These are phyloP conservation scores for Manihot esculenta DNA, from an alignment of 441 rosid species.

Conservation along the genomic window DNA sequence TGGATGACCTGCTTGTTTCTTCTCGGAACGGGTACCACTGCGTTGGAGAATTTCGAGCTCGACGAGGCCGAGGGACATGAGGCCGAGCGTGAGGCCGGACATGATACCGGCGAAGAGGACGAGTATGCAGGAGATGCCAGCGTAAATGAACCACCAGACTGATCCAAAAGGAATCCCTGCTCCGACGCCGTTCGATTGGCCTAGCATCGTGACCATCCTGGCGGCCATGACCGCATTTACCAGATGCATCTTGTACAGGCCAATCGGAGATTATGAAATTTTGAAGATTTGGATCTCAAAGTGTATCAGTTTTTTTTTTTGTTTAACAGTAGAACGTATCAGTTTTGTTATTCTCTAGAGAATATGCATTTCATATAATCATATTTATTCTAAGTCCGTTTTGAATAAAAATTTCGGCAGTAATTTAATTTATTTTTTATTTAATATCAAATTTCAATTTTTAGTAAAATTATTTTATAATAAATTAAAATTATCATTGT, in stretches of 20 bases:
- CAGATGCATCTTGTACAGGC: constrained; percentile 40
- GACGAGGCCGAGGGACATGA: constrained; percentile 82
- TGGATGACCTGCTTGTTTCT: constrained; percentile 65
- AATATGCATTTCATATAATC: no score
- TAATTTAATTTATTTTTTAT: no score
- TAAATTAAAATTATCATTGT: no score
- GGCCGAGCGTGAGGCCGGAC: constrained; percentile 86
- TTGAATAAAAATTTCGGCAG: no score
- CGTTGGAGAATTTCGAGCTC: constrained; percentile 88
- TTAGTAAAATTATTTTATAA: no score
- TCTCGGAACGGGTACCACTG: constrained; percentile 68
- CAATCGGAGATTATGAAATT: neutral
- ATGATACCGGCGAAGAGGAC: constrained; percentile 87
- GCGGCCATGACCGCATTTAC: constrained; percentile 57
- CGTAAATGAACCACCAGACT: constrained; percentile 61
- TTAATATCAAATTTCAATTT: no score
- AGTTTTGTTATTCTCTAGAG: neutral
- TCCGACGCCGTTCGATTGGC: constrained; percentile 29
- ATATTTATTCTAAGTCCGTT: no score
- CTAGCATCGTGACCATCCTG: constrained; percentile 44
- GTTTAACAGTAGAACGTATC: no score
- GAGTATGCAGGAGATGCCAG: constrained; percentile 74
- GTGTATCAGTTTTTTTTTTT: neutral
- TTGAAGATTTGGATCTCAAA: neutral
- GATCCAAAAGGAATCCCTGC: constrained; percentile 49